Conservation (phyloP, 164 flowering plant species). For the Vitis rotundifolia region DNA sequence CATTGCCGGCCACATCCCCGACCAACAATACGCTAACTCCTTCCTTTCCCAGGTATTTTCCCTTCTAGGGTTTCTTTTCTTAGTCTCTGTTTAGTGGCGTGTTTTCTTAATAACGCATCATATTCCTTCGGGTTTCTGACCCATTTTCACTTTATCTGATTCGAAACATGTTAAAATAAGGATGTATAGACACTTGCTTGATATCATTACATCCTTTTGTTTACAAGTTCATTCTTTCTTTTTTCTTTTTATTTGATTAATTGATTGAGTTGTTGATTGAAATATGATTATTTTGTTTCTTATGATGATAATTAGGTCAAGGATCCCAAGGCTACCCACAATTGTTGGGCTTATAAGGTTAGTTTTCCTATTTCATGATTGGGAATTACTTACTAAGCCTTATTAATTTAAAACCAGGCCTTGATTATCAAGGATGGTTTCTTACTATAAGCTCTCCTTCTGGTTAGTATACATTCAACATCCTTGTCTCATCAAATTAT, state of each 20-base stretch:
- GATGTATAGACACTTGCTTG: too few relatives aligned
- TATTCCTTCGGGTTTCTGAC: background rate
- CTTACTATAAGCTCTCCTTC: background rate
- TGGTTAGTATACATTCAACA: background rate
- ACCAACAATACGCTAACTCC: slow-evolving; percentile 64
- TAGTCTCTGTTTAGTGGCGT: too few relatives aligned
- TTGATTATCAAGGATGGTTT: too few relatives aligned
- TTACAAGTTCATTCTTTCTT: too few relatives aligned
- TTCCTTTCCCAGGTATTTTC: slow-evolving; percentile 72
- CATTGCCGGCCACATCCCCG: slow-evolving; percentile 69
- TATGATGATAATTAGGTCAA: slow-evolving; percentile 48
- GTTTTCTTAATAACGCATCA: background rate
- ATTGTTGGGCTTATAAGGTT: slow-evolving; percentile 99
- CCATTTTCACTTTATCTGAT: background rate
- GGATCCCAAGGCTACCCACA: slow-evolving; percentile 84
- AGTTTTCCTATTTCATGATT: background rate
- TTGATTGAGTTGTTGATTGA: background rate
- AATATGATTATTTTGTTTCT: background rate
- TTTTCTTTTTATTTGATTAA: background rate
- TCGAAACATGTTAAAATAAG: too few relatives aligned
- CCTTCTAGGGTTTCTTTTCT: background rate
- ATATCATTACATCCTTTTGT: too few relatives aligned
- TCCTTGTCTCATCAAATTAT: too few relatives aligned
- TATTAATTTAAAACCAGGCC: too few relatives aligned
- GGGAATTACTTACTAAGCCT: background rate